phyloP scores from a whole-genome alignment of 345 rosid species.

The Syzygium grande region DNA sequence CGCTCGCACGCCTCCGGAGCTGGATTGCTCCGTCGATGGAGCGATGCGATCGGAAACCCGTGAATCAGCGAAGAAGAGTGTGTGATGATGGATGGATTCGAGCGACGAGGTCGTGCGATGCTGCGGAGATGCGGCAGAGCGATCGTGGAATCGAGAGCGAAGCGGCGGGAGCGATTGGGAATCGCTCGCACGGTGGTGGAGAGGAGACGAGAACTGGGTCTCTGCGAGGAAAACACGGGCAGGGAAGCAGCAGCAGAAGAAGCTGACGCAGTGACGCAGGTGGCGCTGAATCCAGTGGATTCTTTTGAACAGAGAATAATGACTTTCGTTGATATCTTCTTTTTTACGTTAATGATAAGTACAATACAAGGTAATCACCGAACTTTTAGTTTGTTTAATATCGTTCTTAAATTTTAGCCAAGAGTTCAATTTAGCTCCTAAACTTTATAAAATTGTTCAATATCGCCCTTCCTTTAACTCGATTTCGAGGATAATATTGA shows the following conservation, averaged over 20 bases:
- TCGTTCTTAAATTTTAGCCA: too few relatives aligned
- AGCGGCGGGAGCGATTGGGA: not conserved
- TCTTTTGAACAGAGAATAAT: not conserved
- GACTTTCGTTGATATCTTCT: too few relatives aligned
- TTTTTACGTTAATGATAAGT: not conserved
- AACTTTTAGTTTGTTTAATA: too few relatives aligned
- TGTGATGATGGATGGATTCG: not conserved
- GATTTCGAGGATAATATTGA: too few relatives aligned
- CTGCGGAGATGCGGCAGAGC: not conserved
- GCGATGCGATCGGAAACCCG: not conserved
- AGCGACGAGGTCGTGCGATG: not conserved
- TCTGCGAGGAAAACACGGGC: not conserved
- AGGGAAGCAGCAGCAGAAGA: not conserved
- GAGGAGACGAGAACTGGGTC: not conserved
- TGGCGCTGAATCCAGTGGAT: not conserved
- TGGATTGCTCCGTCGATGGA: not conserved
- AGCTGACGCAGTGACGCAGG: not conserved
- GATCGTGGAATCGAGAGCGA: not conserved
- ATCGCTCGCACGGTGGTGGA: not conserved
- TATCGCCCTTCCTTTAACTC: too few relatives aligned
- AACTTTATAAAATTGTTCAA: too few relatives aligned
- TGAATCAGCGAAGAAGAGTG: not conserved
- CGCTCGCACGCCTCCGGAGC: not conserved
- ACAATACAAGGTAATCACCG: too few relatives aligned
- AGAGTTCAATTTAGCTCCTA: accelerated